A percentile compares a stretch with the other conserved stretches of the same genome.
phyloP scores from a whole-genome alignment of 352 stramenopile species.

The Pythium sp. region DNA sequence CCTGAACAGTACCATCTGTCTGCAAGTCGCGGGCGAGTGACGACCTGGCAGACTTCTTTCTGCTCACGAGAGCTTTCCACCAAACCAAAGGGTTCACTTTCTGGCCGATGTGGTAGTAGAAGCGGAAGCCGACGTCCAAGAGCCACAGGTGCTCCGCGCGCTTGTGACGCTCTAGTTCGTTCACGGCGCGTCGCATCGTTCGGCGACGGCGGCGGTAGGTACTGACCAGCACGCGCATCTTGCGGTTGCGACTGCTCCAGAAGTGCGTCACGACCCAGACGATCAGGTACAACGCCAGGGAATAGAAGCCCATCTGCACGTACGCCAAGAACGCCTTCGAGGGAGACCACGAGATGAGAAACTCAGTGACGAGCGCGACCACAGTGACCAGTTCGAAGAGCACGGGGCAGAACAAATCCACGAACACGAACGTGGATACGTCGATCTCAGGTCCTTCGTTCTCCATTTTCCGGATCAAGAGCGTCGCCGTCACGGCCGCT shows the following conservation, averaged over 20 bases:
- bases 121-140: conserved; percentile 74
- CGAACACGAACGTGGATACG: conserved; percentile 70
- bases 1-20: conserved; percentile 14
- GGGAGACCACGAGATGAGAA: conserved; percentile 52
- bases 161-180: conserved; percentile 53
- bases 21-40: conserved; percentile 8
- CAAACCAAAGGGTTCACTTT: conserved; percentile 34
- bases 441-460: conserved; percentile 61
- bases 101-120: conserved; percentile 53
- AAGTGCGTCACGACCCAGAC: conserved; percentile 77
- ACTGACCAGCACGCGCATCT: conserved; percentile 74
- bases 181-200: conserved; percentile 48
- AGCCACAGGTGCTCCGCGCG: conserved; percentile 67
- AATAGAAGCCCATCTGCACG: conserved; percentile 68
- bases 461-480: conserved; percentile 56
- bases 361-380: conserved; percentile 43
- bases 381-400: conserved; percentile 64
- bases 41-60: conserved; percentile 12
- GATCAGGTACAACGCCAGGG: conserved; percentile 50
- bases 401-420: conserved; percentile 72
- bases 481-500: conserved; percentile 48
- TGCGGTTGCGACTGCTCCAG: conserved; percentile 74
- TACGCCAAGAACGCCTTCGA: conserved; percentile 69
- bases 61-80: conserved; percentile 6
- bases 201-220: conserved; percentile 69